A percentile compares a stretch with the other conserved stretches of the same genome.
phyloP scores from a whole-genome alignment of 1,139 yeast genomes.

The Groenewaldozyma auringiensis region DNA sequence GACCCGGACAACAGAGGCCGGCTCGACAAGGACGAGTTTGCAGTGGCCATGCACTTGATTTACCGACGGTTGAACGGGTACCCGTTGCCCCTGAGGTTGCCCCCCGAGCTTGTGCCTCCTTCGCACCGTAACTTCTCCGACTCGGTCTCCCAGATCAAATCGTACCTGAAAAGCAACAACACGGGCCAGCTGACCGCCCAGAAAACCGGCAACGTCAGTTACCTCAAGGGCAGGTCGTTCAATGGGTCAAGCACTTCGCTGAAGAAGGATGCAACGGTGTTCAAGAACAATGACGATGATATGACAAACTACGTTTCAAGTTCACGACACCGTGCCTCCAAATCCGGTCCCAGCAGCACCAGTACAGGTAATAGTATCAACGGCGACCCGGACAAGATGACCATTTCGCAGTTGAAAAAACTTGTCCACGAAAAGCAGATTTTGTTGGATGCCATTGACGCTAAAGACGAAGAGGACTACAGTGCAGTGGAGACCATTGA shows the following conservation, averaged over 20 bases:
- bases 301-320: conserved; percentile 58
- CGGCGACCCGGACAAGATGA: conserved; percentile 19
- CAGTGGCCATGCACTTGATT: conserved; percentile 90
- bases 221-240: conserved; percentile 24
- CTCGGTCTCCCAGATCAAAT: conserved; percentile 46
- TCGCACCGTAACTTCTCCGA: conserved; percentile 55
- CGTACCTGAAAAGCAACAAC: conserved; percentile 31
- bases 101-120: conserved; percentile 64
- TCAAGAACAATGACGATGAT: conserved; percentile 56
- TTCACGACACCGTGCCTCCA: conserved; percentile 46
- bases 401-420: conserved; percentile 48
- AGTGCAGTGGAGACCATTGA: conserved; percentile 38
- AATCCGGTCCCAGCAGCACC: not conserved
- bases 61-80: conserved; percentile 76
- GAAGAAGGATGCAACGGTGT: conserved; percentile 46
- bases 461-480: conserved; percentile 51
- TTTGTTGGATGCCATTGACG: conserved; percentile 62
- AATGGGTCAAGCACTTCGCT: conserved; percentile 36
- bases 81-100: conserved; percentile 57
- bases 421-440: conserved; percentile 62
- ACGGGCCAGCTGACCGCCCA: conserved; percentile 16
- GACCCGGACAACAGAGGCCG: conserved; percentile 84
- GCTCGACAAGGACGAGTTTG: conserved; percentile 75
- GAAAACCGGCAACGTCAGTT: conserved; percentile 17
- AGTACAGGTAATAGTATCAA: not conserved